Conservation (phyloP, 805 yeast genomes). For the Candida manassasensis region DNA sequence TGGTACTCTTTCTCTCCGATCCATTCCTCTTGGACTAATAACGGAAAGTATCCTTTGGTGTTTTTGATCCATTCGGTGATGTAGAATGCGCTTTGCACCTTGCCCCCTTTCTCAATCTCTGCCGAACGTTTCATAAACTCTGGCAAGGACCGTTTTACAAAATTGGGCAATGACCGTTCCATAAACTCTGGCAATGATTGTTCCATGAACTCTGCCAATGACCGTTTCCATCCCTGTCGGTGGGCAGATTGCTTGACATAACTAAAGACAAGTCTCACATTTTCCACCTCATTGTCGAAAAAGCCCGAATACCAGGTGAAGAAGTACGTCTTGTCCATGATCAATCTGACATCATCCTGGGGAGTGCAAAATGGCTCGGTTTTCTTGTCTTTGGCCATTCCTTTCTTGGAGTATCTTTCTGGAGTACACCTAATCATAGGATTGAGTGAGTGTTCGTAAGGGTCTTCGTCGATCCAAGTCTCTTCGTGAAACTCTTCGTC, state of each 20-base stretch:
- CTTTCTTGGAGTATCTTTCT: conserved; percentile 61
- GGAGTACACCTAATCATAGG: conserved; percentile 88
- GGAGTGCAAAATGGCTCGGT: conserved; percentile 90
- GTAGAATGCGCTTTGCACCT: conserved; percentile 46
- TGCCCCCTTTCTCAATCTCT: conserved; percentile 37
- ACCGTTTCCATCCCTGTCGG: conserved; percentile 55
- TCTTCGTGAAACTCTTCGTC: conserved; percentile 61
- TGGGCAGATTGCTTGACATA: conserved; percentile 52
- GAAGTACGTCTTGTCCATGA: conserved; percentile 62
- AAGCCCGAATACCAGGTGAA: conserved; percentile 75
- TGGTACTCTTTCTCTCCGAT: conserved; percentile 43
- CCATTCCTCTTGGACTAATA: conserved; percentile 63
- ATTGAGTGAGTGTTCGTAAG: conserved; percentile 63
- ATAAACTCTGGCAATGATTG: background rate
- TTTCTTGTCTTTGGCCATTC: conserved; percentile 47
- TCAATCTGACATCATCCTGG: conserved; percentile 51
- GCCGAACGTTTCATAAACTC: conserved; percentile 23
- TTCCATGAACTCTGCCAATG: background rate
- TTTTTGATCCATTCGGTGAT: conserved; percentile 67
- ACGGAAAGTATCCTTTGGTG: conserved; percentile 58
- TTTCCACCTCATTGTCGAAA: conserved; percentile 48
- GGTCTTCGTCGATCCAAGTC: conserved; percentile 58
- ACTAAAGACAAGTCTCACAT: conserved; percentile 64
- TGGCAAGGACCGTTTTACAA: conserved; percentile 26
- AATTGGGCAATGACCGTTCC: conserved; percentile 22